Evolutionary conservation across 495 filamentous ascomycete species (phyloP).

Genomic region (Lophiotrema nucula): DNA sequence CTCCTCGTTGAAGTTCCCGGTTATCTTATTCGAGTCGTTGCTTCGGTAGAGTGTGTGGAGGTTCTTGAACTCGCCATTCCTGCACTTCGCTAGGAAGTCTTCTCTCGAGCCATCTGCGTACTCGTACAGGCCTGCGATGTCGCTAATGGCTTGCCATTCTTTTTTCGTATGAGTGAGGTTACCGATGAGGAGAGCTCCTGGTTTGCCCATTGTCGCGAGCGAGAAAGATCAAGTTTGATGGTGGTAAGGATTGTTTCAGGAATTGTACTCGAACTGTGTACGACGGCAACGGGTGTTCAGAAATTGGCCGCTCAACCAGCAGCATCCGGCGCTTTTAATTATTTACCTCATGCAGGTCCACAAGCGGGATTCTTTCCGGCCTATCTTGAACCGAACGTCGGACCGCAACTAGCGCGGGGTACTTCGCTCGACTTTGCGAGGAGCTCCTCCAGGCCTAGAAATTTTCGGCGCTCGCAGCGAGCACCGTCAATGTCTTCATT

Average conservation of each 20-base stretch:
- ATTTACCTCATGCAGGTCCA: too few relatives aligned
- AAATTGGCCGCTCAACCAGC: too few relatives aligned
- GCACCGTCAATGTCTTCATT: too few relatives aligned
- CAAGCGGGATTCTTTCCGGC: too few relatives aligned
- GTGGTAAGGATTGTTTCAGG: not conserved
- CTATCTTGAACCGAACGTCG: too few relatives aligned
- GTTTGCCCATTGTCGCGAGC: conserved; percentile 13
- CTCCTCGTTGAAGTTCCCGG: conserved; percentile 40
- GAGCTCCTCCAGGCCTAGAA: conserved; percentile 2
- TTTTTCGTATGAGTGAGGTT: conserved; percentile 34
- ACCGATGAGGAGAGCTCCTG: conserved; percentile 38
- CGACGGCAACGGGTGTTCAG: too few relatives aligned
- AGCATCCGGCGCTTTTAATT: too few relatives aligned
- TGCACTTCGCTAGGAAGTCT: conserved; percentile 39
- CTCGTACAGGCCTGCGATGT: conserved; percentile 35
- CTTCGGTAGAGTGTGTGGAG: conserved; percentile 41
- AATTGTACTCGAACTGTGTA: not conserved
- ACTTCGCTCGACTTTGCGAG: too few relatives aligned
- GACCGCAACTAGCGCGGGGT: conserved; percentile 3
- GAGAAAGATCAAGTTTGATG: not conserved
- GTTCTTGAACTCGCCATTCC: conserved; percentile 36
- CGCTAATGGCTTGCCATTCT: conserved; percentile 38
- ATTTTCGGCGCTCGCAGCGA: conserved; percentile 1
- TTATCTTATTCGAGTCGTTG: conserved; percentile 40
- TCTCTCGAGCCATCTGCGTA: conserved; percentile 36